Conservation (phyloP, 1,139 yeast species). For the Pichia norvegensis region DNA sequence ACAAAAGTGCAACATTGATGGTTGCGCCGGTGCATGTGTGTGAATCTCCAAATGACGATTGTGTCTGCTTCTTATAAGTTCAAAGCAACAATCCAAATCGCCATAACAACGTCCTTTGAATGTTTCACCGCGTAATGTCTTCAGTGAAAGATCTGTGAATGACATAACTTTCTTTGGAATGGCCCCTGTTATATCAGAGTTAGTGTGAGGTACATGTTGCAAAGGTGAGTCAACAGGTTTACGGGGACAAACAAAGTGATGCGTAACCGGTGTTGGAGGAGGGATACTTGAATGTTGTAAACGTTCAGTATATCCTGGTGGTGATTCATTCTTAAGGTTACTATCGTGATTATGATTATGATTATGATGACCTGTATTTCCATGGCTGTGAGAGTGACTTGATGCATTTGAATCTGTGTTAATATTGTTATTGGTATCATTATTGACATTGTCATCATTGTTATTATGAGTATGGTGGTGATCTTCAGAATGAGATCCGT, state of each 20-base stretch:
- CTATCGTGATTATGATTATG: too few relatives aligned
- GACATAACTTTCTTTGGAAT: conserved; percentile 17
- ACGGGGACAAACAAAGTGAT: background rate
- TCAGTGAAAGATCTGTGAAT: conserved; percentile 26
- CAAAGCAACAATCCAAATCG: conserved; percentile 22
- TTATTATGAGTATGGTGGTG: background rate
- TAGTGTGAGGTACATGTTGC: background rate
- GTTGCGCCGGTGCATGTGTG: conserved; percentile 10
- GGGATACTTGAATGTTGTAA: background rate
- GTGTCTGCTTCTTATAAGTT: conserved; percentile 7
- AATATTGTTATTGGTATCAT: background rate
- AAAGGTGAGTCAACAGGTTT: background rate
- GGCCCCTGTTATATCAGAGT: background rate
- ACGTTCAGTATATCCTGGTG: background rate
- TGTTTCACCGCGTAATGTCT: conserved; percentile 22
- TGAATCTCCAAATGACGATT: background rate
- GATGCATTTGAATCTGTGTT: too few relatives aligned
- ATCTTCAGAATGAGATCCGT: background rate
- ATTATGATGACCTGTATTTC: background rate
- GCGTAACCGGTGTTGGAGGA: background rate
- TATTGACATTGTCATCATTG: background rate
- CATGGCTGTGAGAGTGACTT: background rate
- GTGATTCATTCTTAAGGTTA: background rate
- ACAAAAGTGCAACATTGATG: conserved; percentile 24
- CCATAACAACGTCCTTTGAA: conserved; percentile 29